Evolutionary conservation across 306 rosid species (phyloP).

Genomic region (Malus orientalis): DNA sequence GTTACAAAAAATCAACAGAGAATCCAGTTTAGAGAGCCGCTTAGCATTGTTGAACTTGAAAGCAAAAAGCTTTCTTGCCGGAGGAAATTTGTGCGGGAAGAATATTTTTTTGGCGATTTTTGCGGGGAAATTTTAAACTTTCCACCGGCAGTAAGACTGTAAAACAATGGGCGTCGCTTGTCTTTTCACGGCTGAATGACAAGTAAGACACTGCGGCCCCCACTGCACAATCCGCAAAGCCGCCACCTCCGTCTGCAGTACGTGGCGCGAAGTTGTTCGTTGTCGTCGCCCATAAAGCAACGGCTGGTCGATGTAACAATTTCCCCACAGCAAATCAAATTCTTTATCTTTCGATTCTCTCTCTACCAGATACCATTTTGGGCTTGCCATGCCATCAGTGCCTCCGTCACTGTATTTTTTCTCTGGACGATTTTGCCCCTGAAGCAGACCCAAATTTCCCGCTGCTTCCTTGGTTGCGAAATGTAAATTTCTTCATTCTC

Average conservation of each 20-base stretch:
- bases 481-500: slow-evolving; percentile 3
- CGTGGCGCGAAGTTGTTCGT: slow-evolving; percentile 17
- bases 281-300: neutral
- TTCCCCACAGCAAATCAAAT: neutral
- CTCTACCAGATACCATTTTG: neutral
- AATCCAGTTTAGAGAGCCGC: too few species aligned
- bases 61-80: neutral
- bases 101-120: neutral
- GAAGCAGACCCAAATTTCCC: neutral
- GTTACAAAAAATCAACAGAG: too few species aligned
- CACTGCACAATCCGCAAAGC: neutral
- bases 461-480: slow-evolving; percentile 9
- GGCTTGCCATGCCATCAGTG: slow-evolving; percentile 14
- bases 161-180: neutral
- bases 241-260: neutral
- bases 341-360: neutral
- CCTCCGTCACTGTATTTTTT: slow-evolving; percentile 2
- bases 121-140: neutral
- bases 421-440: slow-evolving; percentile 32
- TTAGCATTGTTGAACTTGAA: too few species aligned
- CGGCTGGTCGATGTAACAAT: neutral
- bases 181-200: slow-evolving; percentile 8
- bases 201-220: slow-evolving; percentile 1
- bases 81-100: neutral
- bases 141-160: neutral